These are phyloP conservation scores for Geosmithia putterillii DNA, from an alignment of 2,329 filamentous ascomycete genomes.

Conservation along the genomic window DNA sequence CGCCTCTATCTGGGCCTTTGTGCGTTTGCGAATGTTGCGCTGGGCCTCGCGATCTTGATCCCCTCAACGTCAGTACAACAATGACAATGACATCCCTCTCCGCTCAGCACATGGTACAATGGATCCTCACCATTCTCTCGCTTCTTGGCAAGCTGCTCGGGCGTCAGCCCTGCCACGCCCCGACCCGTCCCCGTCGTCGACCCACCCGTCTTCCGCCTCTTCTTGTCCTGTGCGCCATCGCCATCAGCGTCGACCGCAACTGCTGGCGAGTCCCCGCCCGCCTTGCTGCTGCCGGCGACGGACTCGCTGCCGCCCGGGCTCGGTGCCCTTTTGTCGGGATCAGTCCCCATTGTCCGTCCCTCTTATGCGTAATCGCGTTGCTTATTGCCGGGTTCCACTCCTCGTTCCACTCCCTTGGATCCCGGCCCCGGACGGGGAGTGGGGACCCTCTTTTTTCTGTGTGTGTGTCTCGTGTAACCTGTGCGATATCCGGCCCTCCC, in stretches of 20 bases:
- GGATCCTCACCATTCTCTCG: constrained; percentile 41
- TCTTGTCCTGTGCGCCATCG: constrained; percentile 10
- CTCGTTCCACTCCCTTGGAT: too few species aligned
- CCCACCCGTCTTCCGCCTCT: constrained; percentile 32
- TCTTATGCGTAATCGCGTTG: too few species aligned
- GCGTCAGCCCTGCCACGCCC: constrained; percentile 52
- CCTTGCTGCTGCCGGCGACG: constrained; percentile 3
- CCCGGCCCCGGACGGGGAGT: too few species aligned
- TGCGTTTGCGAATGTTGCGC: constrained; percentile 71
- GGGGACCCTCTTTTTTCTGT: too few species aligned
- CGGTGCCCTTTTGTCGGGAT: constrained; percentile 2
- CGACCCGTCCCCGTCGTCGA: constrained; percentile 19
- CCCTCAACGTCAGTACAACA: not conserved
- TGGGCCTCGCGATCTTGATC: constrained; percentile 71
- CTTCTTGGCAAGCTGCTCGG: constrained; percentile 62
- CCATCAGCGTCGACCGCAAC: constrained; percentile 4
- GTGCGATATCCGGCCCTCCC: too few species aligned
- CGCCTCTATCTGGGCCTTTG: constrained; percentile 65
- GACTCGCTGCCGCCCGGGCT: constrained; percentile 2
- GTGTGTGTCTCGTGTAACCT: too few species aligned
- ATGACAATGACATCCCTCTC: not conserved
- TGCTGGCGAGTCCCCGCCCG: constrained; percentile 1
- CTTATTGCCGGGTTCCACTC: too few species aligned
- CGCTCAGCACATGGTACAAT: too few species aligned
- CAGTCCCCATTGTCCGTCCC: constrained; percentile 4